Evolutionary conservation across 2,329 filamentous ascomycete species (phyloP), one percentile per base, ranked within the genome.

Genomic region (Colletotrichum sp.): DNA sequence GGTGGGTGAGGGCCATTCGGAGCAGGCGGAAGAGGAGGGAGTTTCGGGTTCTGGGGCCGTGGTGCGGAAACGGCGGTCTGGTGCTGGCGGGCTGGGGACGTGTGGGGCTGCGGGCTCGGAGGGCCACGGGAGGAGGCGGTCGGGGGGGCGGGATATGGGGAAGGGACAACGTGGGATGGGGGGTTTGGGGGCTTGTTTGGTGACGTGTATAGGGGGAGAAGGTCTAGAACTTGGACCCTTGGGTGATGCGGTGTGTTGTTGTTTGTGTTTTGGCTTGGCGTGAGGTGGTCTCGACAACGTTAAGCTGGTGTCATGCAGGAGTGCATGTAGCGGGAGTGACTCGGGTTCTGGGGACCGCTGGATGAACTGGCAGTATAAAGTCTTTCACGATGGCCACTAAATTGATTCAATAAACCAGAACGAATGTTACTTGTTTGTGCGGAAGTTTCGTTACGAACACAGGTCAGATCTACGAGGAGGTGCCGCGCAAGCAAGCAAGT

Each of bases 11-110:
- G 32, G 55, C 21, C 55, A 58, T 28, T 30, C 30, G 66, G 13
- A n/a, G 28, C 18, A 14, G 21, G 24, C 26, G 24, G 36, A 48
- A 52, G 65, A 58, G n/a, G 30, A 21, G 30, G 36, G 64, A 32
- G 36, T 6, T 52, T 58, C 68, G 68, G 68, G 68, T 65, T 55
- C 30, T 70, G 58, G 68, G 68, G 38, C 68, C 58, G 56, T 21
- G 43, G 43, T 48, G 43, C 43, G 43, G 68, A 70, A 64, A 70
- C 68, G 68, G 68, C 68, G 68, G 68, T 70, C 68, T 64, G 68
- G 13, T 36, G 30, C 36, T 70, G 68, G 68, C 36, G 61, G 68
- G 16, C 34, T 16, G 36, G 56, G 38, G 38, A 43, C 43, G n/a
- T 48, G 43, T 48, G 43, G 43, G 43, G 18, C 43, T 21, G 43